phyloP scores from a whole-genome alignment of 768 basidiomycete genomes.

The Fomitopsis serialis region DNA sequence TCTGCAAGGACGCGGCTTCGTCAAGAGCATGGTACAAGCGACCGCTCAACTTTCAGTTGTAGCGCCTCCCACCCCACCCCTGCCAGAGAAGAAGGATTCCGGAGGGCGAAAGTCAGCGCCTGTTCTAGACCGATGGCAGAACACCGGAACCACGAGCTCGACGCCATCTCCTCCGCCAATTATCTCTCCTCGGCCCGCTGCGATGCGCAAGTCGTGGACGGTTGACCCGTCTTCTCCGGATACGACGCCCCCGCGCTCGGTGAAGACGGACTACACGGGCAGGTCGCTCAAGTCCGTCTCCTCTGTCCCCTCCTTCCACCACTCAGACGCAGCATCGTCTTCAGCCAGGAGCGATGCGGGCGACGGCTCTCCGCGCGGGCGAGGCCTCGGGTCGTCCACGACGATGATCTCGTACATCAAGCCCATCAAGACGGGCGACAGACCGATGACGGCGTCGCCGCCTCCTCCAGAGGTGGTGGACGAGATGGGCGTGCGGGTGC shows the following conservation, averaged over 20 bases:
- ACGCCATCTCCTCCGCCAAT: conserved; percentile 33
- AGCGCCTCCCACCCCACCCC: conserved; percentile 27
- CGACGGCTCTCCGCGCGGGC: conserved; percentile 16
- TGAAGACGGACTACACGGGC: conserved; percentile 28
- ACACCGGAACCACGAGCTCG: conserved; percentile 28
- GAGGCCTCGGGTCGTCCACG: conserved; percentile 64
- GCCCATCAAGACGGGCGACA: conserved; percentile 42
- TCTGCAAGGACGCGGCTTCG: conserved; percentile 81
- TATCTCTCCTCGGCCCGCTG: conserved; percentile 31
- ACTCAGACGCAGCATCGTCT: not conserved
- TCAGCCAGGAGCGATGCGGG: conserved; percentile 15
- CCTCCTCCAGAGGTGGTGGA: conserved; percentile 26
- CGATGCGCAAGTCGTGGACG: conserved; percentile 36
- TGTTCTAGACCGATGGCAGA: conserved; percentile 71
- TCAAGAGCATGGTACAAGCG: conserved; percentile 75
- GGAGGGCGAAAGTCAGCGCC: conserved; percentile 29
- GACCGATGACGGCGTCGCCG: conserved; percentile 24
- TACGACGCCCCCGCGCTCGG: conserved; percentile 8
- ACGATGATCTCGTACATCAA: conserved; percentile 67
- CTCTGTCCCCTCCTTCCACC: conserved; percentile 34
- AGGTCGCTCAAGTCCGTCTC: conserved; percentile 35
- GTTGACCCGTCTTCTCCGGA: conserved; percentile 20
- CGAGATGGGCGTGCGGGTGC: conserved; percentile 33
- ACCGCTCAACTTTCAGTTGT: conserved; percentile 45
- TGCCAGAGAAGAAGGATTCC: conserved; percentile 29